Percentiles rank a stretch among this genome's conserved stretches.
Conservation (phyloP, 2,329 filamentous ascomycete genomes). For the Emergomyces pasteurianus region DNA sequence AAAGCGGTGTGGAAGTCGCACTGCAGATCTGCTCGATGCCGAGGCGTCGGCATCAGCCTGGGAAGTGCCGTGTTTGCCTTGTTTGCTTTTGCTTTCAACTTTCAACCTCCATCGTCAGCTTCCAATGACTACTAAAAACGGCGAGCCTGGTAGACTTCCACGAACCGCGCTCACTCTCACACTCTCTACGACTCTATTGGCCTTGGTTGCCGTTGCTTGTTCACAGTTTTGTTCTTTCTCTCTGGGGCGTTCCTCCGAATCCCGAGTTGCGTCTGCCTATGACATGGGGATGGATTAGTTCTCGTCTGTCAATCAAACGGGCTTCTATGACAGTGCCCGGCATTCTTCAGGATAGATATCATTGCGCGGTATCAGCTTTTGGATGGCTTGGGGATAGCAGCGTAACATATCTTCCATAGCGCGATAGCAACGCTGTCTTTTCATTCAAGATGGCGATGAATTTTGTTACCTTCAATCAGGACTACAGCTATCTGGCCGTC, state of each 20-base stretch:
- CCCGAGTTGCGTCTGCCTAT: neutral
- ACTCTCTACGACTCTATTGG: neutral
- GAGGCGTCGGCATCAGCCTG: neutral
- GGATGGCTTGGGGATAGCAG: neutral
- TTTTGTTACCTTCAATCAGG: conserved; percentile 98
- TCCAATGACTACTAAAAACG: neutral
- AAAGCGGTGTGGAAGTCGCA: no score
- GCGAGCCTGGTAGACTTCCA: neutral
- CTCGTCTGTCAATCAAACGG: neutral
- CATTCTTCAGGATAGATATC: neutral
- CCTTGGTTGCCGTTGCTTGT: neutral
- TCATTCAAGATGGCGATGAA: conserved; percentile 62
- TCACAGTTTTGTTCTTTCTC: neutral
- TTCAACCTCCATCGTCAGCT: no score
- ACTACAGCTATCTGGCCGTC: conserved; percentile 93
- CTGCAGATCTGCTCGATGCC: neutral
- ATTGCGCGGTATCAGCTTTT: neutral
- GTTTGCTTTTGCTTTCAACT: neutral
- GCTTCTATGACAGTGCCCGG: neutral
- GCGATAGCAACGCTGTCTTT: neutral
- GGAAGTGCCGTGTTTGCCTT: neutral
- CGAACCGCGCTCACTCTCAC: neutral
- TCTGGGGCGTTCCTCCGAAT: neutral
- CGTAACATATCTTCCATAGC: neutral
- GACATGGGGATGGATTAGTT: neutral